Percentiles rank a stretch among this genome's conserved stretches.
Evolutionary conservation across 257 asterid genomes (phyloP).

Genomic region (Leonotis leonurus): DNA sequence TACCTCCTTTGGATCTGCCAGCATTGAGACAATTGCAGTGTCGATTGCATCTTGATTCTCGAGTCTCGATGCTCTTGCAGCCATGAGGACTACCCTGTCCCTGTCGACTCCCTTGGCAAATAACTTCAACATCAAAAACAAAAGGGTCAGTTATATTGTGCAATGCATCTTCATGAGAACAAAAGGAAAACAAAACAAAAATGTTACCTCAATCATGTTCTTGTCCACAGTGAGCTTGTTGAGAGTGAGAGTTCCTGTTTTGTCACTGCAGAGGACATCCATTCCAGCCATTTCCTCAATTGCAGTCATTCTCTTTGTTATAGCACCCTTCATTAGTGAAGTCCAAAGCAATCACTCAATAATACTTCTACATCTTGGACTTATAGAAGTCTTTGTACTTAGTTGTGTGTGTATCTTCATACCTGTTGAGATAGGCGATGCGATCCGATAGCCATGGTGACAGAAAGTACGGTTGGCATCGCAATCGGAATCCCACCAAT

Average conservation of each 20-base stretch:
- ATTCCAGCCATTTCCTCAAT: constrained; percentile 87
- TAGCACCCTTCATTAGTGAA: constrained; percentile 47
- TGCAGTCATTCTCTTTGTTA: constrained; percentile 83
- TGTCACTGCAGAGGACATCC: constrained; percentile 83
- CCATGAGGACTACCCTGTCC: constrained; percentile 47
- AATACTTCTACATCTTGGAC: background rate
- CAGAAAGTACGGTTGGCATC: constrained; percentile 77
- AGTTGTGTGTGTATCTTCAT: background rate
- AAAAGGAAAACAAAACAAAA: too few species aligned
- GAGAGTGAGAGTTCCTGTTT: constrained; percentile 76
- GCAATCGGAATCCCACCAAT: constrained; percentile 81
- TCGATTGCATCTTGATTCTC: constrained; percentile 76
- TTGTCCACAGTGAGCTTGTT: constrained; percentile 69
- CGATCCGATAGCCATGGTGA: constrained; percentile 82
- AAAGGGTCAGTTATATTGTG: background rate
- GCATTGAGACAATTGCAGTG: constrained; percentile 57
- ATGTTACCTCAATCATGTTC: constrained; percentile 41
- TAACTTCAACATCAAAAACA: constrained; percentile 16
- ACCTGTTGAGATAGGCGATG: constrained; percentile 53
- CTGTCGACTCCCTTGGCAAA: constrained; percentile 40
- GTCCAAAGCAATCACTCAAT: background rate
- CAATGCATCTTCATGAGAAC: background rate
- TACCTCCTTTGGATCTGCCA: constrained; percentile 65
- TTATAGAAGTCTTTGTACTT: background rate
- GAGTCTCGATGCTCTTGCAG: constrained; percentile 64